Percentiles rank a stretch among this genome's conserved stretches.
Conservation (phyloP, 345 rosid species). For the Rhizophora apiculata region DNA sequence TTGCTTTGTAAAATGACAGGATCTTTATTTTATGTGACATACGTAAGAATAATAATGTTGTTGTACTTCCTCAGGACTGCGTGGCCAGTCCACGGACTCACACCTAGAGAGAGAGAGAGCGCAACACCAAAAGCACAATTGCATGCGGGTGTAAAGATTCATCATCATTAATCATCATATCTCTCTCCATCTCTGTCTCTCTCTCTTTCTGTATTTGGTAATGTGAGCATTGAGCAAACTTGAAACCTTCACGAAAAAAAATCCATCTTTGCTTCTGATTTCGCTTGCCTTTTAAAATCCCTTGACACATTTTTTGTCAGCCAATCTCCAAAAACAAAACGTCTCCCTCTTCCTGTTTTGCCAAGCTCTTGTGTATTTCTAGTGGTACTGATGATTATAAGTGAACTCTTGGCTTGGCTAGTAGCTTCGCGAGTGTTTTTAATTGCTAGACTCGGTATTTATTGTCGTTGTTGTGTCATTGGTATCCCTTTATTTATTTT, state of each 20-base stretch:
- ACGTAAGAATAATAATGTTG: neutral
- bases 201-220: neutral
- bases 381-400: no score
- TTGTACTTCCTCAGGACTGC: slow-evolving; percentile 45
- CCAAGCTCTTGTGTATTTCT: neutral
- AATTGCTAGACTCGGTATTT: neutral
- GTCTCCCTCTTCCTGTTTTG: neutral
- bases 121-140: slow-evolving; percentile 61
- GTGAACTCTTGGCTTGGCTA: neutral
- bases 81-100: slow-evolving; percentile 21
- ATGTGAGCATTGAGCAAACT: neutral
- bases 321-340: slow-evolving; percentile 1
- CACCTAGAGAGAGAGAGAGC: neutral
- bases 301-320: slow-evolving; percentile 14
- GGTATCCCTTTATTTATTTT: slow-evolving; percentile 4
- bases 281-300: slow-evolving; percentile 15
- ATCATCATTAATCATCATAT: slow-evolving; percentile 40
- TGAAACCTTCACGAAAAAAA: neutral
- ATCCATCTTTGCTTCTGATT: slow-evolving; percentile 16
- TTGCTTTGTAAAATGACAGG: neutral
- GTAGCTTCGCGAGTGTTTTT: slow-evolving; percentile 33
- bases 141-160: slow-evolving; percentile 95
- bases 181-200: neutral
- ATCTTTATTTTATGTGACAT: neutral
- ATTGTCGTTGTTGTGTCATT: slow-evolving; percentile 13